Percentiles rank a stretch among this genome's conserved stretches.
Evolutionary conservation across 192 early-diverging fungal species (phyloP).

Genomic region (Backusella tuberculispora): DNA sequence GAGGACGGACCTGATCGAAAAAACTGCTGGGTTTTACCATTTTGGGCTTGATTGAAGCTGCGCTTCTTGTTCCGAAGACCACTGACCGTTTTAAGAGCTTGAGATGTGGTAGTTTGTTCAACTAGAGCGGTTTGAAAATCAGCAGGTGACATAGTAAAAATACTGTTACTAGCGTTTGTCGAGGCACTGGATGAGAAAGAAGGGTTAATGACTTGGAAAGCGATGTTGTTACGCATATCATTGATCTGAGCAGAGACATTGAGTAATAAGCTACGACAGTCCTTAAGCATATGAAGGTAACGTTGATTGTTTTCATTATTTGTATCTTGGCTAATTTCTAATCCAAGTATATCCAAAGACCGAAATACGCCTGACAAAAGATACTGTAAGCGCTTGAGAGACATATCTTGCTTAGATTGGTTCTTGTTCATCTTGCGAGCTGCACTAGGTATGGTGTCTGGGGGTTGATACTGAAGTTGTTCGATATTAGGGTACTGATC

Average conservation of each 20-base stretch:
- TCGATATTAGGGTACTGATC: neutral
- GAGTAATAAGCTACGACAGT: neutral
- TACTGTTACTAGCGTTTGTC: neutral
- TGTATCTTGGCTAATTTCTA: neutral
- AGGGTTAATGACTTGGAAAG: conserved; percentile 2
- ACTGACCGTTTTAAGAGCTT: too few species aligned
- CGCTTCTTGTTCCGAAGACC: too few species aligned
- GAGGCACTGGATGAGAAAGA: neutral
- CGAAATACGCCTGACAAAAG: neutral
- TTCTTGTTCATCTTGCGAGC: neutral
- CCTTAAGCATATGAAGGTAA: neutral
- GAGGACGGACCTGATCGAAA: too few species aligned
- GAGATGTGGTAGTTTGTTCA: neutral
- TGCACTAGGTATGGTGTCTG: neutral
- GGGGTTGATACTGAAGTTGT: neutral
- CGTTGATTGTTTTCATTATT: neutral
- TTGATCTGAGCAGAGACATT: neutral
- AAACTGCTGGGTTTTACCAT: too few species aligned
- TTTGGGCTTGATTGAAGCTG: too few species aligned
- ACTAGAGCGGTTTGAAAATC: conserved; percentile 1
- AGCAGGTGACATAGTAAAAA: neutral
- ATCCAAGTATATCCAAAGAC: neutral
- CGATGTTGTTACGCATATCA: neutral
- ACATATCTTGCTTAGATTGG: neutral
- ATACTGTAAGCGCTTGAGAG: neutral